Evolutionary conservation across 2,329 filamentous ascomycete species (phyloP).

Genomic region (Fusarium circinatum): DNA sequence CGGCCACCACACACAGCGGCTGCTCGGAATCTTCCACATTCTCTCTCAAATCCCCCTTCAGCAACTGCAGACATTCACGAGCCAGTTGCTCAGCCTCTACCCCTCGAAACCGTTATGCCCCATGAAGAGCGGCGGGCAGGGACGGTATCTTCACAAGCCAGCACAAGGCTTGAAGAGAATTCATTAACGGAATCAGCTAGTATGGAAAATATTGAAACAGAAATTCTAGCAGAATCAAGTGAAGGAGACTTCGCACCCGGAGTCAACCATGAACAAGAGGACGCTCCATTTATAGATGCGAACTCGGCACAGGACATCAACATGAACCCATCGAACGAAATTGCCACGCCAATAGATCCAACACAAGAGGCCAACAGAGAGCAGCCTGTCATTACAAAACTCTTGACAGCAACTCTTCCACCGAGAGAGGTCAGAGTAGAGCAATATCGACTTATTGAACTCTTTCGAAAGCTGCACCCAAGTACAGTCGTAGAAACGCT

Average conservation of each 20-base stretch:
- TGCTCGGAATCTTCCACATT: background rate
- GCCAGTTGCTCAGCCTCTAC: background rate
- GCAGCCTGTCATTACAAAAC: slow-evolving; percentile 31
- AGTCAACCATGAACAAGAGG: background rate
- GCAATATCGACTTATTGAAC: slow-evolving; percentile 67
- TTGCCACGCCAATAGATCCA: background rate
- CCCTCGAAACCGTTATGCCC: background rate
- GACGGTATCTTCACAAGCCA: background rate
- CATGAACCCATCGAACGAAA: background rate
- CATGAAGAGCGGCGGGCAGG: background rate
- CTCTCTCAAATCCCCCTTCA: slow-evolving; percentile 1
- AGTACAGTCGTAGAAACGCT: slow-evolving; percentile 69
- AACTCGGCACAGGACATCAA: background rate
- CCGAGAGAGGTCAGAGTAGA: slow-evolving; percentile 64
- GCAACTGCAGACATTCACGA: background rate
- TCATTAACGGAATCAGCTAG: background rate
- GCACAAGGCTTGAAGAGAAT: slow-evolving; percentile 1
- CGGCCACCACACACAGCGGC: slow-evolving; percentile 47
- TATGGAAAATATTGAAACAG: background rate
- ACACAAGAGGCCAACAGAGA: background rate
- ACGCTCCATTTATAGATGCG: background rate
- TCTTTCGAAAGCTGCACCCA: slow-evolving; percentile 66
- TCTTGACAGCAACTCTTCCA: slow-evolving; percentile 31
- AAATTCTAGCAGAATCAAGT: background rate
- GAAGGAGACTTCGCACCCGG: background rate